Percentiles rank a stretch among this genome's conserved stretches.
Conservation (phyloP, 192 early-diverging fungal species). For the Glomus cerebriforme region DNA sequence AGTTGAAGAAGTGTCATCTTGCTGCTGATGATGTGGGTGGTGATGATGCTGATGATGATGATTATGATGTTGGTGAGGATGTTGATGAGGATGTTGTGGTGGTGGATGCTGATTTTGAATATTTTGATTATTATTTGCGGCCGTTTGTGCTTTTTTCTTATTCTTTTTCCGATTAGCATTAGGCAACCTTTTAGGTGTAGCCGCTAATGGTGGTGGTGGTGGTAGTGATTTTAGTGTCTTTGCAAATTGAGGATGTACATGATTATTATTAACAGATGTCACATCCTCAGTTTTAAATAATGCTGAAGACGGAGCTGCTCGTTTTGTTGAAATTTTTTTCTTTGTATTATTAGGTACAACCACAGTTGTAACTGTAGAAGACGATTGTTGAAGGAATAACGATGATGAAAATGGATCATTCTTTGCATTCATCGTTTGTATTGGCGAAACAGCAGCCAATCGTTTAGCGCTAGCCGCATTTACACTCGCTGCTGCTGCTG, state of each 20-base stretch:
- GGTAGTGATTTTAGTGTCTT: background rate
- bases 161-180: conserved; percentile 32
- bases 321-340: conserved; percentile 29
- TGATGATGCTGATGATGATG: conserved; percentile 7
- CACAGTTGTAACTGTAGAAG: background rate
- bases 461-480: conserved; percentile 29
- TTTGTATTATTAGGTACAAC: background rate
- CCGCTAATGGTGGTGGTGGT: background rate
- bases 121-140: conserved; percentile 2
- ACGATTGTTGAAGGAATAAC: conserved; percentile 4
- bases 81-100: background rate
- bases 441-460: conserved; percentile 28
- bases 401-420: conserved; percentile 31
- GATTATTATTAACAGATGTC: background rate
- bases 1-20: conserved; percentile 30
- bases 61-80: conserved; percentile 5
- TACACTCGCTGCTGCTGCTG: conserved; percentile 22
- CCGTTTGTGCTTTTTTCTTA: conserved; percentile 25
- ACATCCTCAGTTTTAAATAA: conserved; percentile 20
- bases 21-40: conserved; percentile 11
- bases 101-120: background rate
- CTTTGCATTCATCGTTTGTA: conserved; percentile 32
- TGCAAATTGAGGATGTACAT: conserved; percentile 9
- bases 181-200: conserved; percentile 20
- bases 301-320: conserved; percentile 22